Base-by-base conservation (phyloP, 2,329 filamentous ascomycete genomes). In the Chrysoporthe deuterocubensis region DNA sequence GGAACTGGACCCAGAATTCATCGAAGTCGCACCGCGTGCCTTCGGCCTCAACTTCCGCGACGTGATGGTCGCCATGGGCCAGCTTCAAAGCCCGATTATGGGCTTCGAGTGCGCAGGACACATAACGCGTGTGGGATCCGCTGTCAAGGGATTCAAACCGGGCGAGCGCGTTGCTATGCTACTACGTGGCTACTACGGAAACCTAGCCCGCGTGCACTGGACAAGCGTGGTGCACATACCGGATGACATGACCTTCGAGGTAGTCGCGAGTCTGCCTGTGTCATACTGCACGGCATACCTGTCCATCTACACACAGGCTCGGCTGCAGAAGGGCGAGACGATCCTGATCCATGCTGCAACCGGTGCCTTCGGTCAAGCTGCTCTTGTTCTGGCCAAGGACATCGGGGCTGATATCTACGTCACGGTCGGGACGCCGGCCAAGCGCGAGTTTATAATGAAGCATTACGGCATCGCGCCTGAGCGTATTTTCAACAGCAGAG, bases 401-500 rank as follows among this genome's bases (percentile, higher is more conserved):
- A 43, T 72, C 13, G 72, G 71, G 16, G 73, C 73, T 0, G 69
- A 76, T 26, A 72, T 80, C 13, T 79, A 74, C 64, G 71, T 71
- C 1, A 80, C 78, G 0, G 76, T 77, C 4, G 70, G 72, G 13
- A 73, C 72, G 16, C 54, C 67, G 11, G 75, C 73, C 44, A 79
- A 80, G 69, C 71, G 71, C 8, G 57, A 72, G 11, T 69, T 76
- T 4, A 65, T 80, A 9, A 72, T 73, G 42, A 68, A 74, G 0
- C 65, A 67, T 14, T 78, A 75, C 62, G 71, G 71, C 26, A 75
- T 80, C n/a, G 72, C 72, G 0, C 65, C 67, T 32, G 67, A 71
- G 7, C 76, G 74, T 61, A 77, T 80, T 42, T 75, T 79, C 58
- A 72, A 70, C 54, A 74, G 72, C 62, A 71, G 75, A 18, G 73